Evolutionary conservation across 352 stramenopile species (phyloP), one percentile per base, ranked within the genome.

Genomic region (Blastocystis sp.): DNA sequence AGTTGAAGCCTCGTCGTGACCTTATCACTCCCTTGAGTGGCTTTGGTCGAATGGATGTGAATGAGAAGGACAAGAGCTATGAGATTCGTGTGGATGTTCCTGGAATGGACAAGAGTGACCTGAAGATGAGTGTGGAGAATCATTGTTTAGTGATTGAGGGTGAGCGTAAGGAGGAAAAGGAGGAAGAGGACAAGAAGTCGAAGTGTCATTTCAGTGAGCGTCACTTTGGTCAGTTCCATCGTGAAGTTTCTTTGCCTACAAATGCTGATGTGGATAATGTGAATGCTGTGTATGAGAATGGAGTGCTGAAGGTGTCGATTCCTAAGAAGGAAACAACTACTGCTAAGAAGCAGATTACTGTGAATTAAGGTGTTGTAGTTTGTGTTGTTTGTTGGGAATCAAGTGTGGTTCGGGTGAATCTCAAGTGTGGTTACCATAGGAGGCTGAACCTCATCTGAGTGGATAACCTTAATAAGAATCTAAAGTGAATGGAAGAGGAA

Each of bases 1-100:
- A 51, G 57, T 69, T 53, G 27, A 62, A 56, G 27, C 19, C 62
- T 1, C 37, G 70, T 40, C 42, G 70, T 35, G 70, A 81, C 48
- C 24, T 88, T 56, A 88, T 88, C 44, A 73, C 58, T 17, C 77
- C 77, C 22, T 58, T 59, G n/a, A 76, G 54, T n/a, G 77, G 77
- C 6, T 88, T 88, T 81, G 77, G 77, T 44, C 24, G 77, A 58
- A 78, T 88, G 62, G 77, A 88, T 37, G 59, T 88, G 62, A 82
- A 24, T 17, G 77, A 88, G 22, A 81, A 27, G 0, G 62, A 88
- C 0, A 88, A 57, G 58, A 53, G 17, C 22, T 88, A 78, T 62
- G n/a, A 60, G 27, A 42, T 88, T 27, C 24, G 42, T 57, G 77
- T 88, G 6, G 77, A 88, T 57, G 40, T 78, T 81, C 77, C 77